Base-by-base conservation (phyloP, 2,329 filamentous ascomycete genomes). In the Pseudocercospora vitis region DNA sequence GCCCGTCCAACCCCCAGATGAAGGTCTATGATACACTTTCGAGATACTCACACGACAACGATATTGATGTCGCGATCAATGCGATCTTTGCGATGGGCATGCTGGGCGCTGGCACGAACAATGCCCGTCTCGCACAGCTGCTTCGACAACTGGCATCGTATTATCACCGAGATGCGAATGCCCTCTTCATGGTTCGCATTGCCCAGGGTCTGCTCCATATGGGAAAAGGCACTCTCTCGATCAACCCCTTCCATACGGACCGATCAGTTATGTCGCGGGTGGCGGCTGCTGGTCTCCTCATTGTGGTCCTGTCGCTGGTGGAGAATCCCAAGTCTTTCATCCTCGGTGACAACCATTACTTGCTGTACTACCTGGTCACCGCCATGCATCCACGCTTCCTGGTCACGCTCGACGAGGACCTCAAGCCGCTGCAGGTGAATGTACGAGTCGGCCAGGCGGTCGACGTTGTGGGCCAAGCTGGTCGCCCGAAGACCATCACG, bases 21-120 rank as follows among this genome's bases (percentile, higher is more conserved):
- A 99, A 97, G 80, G 89, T 99, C 44, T 99, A 99, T 77, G 94
- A 99, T 72, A 99, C 94, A 0, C 79, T 99, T 8, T 99, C 94
- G 48, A 82, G 94, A 68, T 99, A 99, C 81, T 95, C 88, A 60
- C 94, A 99, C 81, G 94, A 99, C 77, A 99, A 94, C 63, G 94
- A 99, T 75, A 95, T 92, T 58, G 94, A 99, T 67, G 94, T 99
- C 42, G 94, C 94, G 32, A 88, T 99, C 73, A 99, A 97, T 70
- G 91, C 94, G 67, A 99, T 99, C 70, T 99, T 99, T 68, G 91
- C 94, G 63, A 99, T 99, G 94, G 94, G 94, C 74, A 86, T 99
- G 55, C 81, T 96, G 31, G 94, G 94, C 66, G 94, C 94, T 2
- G 94, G 94, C 65, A 99, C 94, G 50, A 99, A 99, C 81, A 99